Evolutionary conservation across 2,329 filamentous ascomycete genomes (phyloP), one percentile per base, ranked within the genome.

Genomic region (Epichloe hybrida): DNA sequence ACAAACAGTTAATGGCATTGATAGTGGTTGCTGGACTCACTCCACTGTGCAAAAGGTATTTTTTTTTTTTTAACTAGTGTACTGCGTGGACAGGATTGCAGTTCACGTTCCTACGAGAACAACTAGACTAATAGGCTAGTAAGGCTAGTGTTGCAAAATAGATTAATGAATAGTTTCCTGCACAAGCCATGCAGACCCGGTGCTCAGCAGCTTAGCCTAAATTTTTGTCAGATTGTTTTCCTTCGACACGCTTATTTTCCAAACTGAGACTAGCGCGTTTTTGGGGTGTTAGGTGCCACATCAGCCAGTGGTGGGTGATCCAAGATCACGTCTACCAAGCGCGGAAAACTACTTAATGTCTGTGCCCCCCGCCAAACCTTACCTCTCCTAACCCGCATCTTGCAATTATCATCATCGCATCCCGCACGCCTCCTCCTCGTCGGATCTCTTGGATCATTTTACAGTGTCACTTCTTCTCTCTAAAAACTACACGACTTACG

Each of bases 261-360:
- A 52, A 55, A 57, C 60, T 51, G 9, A 54, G 64, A 43, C 53
- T 67, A 67, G 67, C 61, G 61, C 42, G 4, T 12, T 35, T 35
- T 38, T 17, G 9, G 13, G 13, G 12, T 41, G 20, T 37, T 11
- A 6, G 27, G 27, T 46, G 50, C 35, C 15, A 4, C 35, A 34
- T 47, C 50, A 27, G 21, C n/a, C n/a, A n/a, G 17, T 46, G 54
- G 57, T 59, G 62, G 61, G 72, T 77, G 74, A 77, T 77, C 71
- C 68, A 72, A 71, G 68, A 71, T 69, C 66, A 66, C 62, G 64
- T 64, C 63, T 60, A 57, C 56, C 58, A 63, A 65, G 64, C 71
- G 70, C 64, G 69, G 67, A 74, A 77, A 76, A 76, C 68, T 77
- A 77, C 74, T 77, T 77, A 77, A 76, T 63, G 66, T 65, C 64